Evolutionary conservation across 306 rosid genomes (phyloP), one percentile per base, ranked within the genome.

Genomic region (Luffa aegyptiaca): DNA sequence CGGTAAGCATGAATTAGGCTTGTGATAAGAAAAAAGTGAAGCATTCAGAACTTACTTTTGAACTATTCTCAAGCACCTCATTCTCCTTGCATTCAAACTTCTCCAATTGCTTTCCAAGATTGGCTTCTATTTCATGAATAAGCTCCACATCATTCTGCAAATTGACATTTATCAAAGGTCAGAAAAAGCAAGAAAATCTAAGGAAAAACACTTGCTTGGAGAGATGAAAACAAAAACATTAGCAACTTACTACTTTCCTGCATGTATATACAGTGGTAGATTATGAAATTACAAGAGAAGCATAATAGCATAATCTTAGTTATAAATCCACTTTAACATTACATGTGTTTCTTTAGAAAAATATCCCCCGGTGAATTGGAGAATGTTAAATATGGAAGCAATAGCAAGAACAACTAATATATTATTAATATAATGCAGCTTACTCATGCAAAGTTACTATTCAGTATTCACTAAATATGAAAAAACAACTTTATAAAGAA

Each of bases 111-210:
- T 83, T 87, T 87, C 83, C 96, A 63, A 91, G 65, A 78, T 80
- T 89, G 55, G 85, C 87, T 83, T 95, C 97, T 75, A 93, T 89
- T 86, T 85, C 89, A 58, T 74, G 91, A 84, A 91, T 52, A 63
- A 95, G 99, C 39, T 83, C 81, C 79, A 93, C 84, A 81, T 93
- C 97, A 77, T 87, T 88, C 94, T 93, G 90, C 85, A 85, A 69
- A 77, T 53, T 58, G 17, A 8, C 14, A 35, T 21, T 75, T 9
- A 81, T 74, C 59, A 64, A 35, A 39, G 17, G 65, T 56, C 55
- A 44, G 46, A 20, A 66, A 49, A 49, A 41, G 41, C 36, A 77
- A 20, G 61, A 37, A 75, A n/a, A 39, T 39, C 75, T 11, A 49
- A n/a, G 10, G 75, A 42, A 42, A 44, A 20, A 11, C 53, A 10